phyloP scores from a whole-genome alignment of 371 early-diverging fungal species.

The Lichtheimia corymbifera region DNA sequence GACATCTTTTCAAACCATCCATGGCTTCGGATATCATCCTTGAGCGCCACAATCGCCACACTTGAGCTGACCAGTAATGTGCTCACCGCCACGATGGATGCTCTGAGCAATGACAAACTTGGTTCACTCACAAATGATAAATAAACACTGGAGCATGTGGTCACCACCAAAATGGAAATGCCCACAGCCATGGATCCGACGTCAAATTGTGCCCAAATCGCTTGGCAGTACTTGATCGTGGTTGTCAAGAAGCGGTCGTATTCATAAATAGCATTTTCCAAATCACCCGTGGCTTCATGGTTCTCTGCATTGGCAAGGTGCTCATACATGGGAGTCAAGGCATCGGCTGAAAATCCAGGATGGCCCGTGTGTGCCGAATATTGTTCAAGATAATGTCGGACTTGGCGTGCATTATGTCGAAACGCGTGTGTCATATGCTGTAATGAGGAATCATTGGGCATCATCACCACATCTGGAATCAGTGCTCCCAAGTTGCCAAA shows the following conservation, averaged over 20 bases:
- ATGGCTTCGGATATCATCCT: constrained; percentile 7
- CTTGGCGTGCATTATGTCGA: constrained; percentile 79
- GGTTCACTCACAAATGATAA: neutral
- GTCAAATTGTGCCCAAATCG: constrained; percentile 94
- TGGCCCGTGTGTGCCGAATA: constrained; percentile 41
- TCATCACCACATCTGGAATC: constrained; percentile 69
- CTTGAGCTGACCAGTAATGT: neutral
- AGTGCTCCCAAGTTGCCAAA: constrained; percentile 83
- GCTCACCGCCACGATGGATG: neutral
- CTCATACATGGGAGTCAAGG: constrained; percentile 20
- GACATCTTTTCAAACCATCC: constrained; percentile 46
- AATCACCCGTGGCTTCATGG: neutral
- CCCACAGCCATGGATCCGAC: constrained; percentile 65
- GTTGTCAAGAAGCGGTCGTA: constrained; percentile 68
- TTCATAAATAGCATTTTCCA: constrained; percentile 39
- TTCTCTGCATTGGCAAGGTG: constrained; percentile 26
- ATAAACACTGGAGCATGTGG: constrained; percentile 4
- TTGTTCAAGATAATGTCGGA: constrained; percentile 66
- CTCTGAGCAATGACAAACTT: neutral
- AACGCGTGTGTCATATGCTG: constrained; percentile 57
- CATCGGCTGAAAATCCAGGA: constrained; percentile 29
- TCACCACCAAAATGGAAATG: constrained; percentile 42
- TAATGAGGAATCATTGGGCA: constrained; percentile 25
- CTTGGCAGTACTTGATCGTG: constrained; percentile 71
- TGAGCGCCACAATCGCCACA: neutral